Percentiles rank a stretch among this genome's conserved stretches.
phyloP scores from a whole-genome alignment of 2,329 filamentous ascomycete genomes.

The Alternaria brassicae region DNA sequence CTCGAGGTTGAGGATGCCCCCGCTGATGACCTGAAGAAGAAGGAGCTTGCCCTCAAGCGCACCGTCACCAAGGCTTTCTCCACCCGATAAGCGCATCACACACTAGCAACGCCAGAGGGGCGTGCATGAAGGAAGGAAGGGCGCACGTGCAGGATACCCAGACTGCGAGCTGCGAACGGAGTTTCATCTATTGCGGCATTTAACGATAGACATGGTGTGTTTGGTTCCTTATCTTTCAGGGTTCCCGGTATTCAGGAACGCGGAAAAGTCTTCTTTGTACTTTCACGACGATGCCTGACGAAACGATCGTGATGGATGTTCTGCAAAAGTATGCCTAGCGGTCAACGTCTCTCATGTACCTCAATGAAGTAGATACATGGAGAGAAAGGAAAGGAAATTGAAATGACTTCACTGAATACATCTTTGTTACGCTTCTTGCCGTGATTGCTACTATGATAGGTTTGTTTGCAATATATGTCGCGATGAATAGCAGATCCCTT shows the following conservation, averaged over 20 bases:
- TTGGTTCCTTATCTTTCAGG: slow-evolving; percentile 39
- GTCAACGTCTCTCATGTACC: slow-evolving; percentile 31
- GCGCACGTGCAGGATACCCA: slow-evolving; percentile 42
- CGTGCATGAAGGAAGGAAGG: slow-evolving; percentile 27
- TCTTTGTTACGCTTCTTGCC: background rate
- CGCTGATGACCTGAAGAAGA: slow-evolving; percentile 98
- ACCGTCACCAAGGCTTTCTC: slow-evolving; percentile 98
- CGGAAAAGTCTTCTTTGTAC: slow-evolving; percentile 39
- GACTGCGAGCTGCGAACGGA: slow-evolving; percentile 40
- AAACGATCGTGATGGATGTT: slow-evolving; percentile 36
- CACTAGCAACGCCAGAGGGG: slow-evolving; percentile 11
- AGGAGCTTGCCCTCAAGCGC: slow-evolving; percentile 97
- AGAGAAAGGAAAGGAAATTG: slow-evolving; percentile 29
- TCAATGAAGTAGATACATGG: slow-evolving; percentile 22
- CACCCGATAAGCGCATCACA: slow-evolving; percentile 69
- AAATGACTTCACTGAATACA: slow-evolving; percentile 16
- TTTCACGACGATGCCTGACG: slow-evolving; percentile 41
- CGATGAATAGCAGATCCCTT: background rate
- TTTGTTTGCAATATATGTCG: background rate
- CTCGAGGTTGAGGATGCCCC: slow-evolving; percentile 92
- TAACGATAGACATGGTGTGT: slow-evolving; percentile 48
- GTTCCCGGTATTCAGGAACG: slow-evolving; percentile 34
- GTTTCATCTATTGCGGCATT: slow-evolving; percentile 43
- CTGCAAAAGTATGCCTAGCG: slow-evolving; percentile 32
- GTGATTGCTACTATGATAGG: background rate